Evolutionary conservation across 768 basidiomycete genomes (phyloP).

Genomic region (Harrya chromipes): DNA sequence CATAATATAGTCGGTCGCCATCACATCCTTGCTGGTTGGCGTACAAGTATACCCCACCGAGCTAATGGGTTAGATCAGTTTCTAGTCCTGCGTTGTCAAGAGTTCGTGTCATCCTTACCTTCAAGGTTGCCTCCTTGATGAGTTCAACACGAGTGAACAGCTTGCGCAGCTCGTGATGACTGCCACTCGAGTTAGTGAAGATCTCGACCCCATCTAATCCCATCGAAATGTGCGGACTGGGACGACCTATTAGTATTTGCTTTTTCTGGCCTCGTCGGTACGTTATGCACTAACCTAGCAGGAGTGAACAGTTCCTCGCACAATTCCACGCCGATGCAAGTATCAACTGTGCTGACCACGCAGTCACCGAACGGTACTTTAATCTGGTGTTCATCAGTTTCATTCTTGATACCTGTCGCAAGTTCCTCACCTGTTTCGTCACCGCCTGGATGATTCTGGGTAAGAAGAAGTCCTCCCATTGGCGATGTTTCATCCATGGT

Average conservation of each 20-base stretch:
- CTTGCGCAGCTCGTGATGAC: constrained; percentile 98
- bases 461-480: constrained; percentile 89
- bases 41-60: constrained; percentile 96
- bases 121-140: constrained; percentile 94
- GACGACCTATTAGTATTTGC: background rate
- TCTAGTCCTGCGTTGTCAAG: background rate
- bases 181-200: constrained; percentile 97
- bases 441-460: constrained; percentile 86
- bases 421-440: constrained; percentile 71
- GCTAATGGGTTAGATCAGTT: constrained; percentile 40
- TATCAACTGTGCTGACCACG: constrained; percentile 89
- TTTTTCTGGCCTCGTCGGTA: too few species aligned
- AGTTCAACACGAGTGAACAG: constrained; percentile 87
- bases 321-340: constrained; percentile 94
- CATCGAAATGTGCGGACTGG: constrained; percentile 95
- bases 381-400: constrained; percentile 40
- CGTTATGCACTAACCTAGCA: constrained; percentile 56
- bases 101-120: constrained; percentile 45
- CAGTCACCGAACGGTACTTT: constrained; percentile 97
- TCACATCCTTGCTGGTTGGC: constrained; percentile 99
- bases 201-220: constrained; percentile 98
- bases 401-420: background rate
- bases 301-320: constrained; percentile 99
- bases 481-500: constrained; percentile 87
- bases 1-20: constrained; percentile 96